Conservation (phyloP, 1,139 yeast species). For the Hemisphaericaspora xylanilytica region DNA sequence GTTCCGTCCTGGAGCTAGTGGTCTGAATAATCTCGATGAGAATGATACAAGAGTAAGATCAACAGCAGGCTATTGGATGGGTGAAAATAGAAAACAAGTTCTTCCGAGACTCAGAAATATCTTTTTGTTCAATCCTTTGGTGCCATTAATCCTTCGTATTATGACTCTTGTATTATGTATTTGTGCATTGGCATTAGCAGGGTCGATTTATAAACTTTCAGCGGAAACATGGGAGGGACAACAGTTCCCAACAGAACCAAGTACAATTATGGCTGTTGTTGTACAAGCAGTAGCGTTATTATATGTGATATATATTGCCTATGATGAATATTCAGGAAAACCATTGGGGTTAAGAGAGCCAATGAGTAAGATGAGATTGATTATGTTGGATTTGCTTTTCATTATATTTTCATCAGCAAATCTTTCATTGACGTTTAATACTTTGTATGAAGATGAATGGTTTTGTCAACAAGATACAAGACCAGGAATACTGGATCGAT, state of each 20-base stretch:
- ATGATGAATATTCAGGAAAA: slow-evolving; percentile 88
- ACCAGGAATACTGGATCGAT: slow-evolving; percentile 6
- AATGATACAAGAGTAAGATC: slow-evolving; percentile 41
- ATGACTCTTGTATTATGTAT: slow-evolving; percentile 61
- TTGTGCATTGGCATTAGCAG: slow-evolving; percentile 66
- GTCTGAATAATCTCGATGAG: slow-evolving; percentile 10
- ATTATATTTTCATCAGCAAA: slow-evolving; percentile 94
- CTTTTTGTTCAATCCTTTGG: slow-evolving; percentile 71
- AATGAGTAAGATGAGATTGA: slow-evolving; percentile 71
- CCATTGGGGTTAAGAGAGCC: slow-evolving; percentile 90
- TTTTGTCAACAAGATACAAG: slow-evolving; percentile 51
- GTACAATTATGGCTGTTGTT: slow-evolving; percentile 87
- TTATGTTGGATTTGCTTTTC: slow-evolving; percentile 76
- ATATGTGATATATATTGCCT: slow-evolving; percentile 77
- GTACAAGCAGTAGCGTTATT: slow-evolving; percentile 79
- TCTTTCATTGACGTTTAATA: slow-evolving; percentile 78
- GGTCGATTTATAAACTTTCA: slow-evolving; percentile 57
- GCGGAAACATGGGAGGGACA: slow-evolving; percentile 32
- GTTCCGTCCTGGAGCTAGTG: slow-evolving; percentile 5
- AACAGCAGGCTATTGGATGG: slow-evolving; percentile 67
- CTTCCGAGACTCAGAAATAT: slow-evolving; percentile 58
- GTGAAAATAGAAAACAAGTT: slow-evolving; percentile 64
- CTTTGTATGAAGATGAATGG: slow-evolving; percentile 80
- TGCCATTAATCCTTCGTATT: slow-evolving; percentile 74
- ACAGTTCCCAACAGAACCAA: slow-evolving; percentile 72